Percentiles rank a stretch among this genome's conserved stretches.
Conservation (phyloP, 2,329 filamentous ascomycete genomes). For the Epichloe typhina region DNA sequence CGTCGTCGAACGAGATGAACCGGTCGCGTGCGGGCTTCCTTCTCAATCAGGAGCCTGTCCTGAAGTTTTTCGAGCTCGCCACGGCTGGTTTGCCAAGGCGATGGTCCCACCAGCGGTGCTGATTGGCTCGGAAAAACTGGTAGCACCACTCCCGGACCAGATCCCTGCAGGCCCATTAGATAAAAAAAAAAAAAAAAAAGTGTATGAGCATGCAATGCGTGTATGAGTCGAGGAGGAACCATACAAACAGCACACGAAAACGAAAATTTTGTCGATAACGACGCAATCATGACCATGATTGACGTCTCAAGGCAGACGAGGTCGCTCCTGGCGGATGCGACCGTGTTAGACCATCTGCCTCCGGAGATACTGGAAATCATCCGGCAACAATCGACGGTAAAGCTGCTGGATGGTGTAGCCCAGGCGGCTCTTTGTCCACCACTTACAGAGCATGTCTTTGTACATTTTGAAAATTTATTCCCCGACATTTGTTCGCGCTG, state of each 20-base stretch:
- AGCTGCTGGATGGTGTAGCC: slow-evolving; percentile 60
- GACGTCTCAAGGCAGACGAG: slow-evolving; percentile 41
- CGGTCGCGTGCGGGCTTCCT: slow-evolving; percentile 12
- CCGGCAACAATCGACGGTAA: slow-evolving; percentile 45
- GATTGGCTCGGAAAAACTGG: slow-evolving; percentile 26
- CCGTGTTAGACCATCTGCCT: slow-evolving; percentile 48
- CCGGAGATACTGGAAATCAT: slow-evolving; percentile 57
- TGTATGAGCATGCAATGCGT: slow-evolving; percentile 4
- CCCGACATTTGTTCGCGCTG: slow-evolving; percentile 75
- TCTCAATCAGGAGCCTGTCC: slow-evolving; percentile 12
- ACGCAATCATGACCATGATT: slow-evolving; percentile 39
- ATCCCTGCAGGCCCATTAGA: slow-evolving; percentile 20
- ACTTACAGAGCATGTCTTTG: slow-evolving; percentile 61
- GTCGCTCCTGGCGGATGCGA: slow-evolving; percentile 42
- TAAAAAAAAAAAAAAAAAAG: slow-evolving; percentile 26
- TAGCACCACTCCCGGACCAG: slow-evolving; percentile 18
- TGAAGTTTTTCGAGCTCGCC: slow-evolving; percentile 31
- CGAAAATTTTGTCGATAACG: slow-evolving; percentile 15
- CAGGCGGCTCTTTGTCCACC: slow-evolving; percentile 53
- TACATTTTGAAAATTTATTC: slow-evolving; percentile 61
- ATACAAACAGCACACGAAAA: slow-evolving; percentile 13
- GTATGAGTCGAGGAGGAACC: neutral
- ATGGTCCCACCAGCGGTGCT: slow-evolving; percentile 5
- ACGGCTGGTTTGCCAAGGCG: slow-evolving; percentile 6
- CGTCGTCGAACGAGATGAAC: neutral